A percentile compares a stretch with the other conserved stretches of the same genome.
These are phyloP conservation scores for Parathielavia appendiculata DNA, from an alignment of 495 filamentous ascomycete species.

Conservation along the genomic window DNA sequence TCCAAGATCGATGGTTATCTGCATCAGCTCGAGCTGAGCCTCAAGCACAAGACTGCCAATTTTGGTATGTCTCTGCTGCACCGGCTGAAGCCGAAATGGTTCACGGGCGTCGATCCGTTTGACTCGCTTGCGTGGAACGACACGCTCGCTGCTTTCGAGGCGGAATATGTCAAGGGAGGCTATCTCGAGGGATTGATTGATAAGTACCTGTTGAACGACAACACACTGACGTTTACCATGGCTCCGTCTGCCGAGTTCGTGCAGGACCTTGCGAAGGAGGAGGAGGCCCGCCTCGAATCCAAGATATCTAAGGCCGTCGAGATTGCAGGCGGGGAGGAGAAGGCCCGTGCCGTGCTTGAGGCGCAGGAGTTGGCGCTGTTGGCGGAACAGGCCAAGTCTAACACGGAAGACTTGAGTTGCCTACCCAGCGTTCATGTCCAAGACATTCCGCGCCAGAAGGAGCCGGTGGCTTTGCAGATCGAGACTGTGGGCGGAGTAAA, in stretches of 20 bases:
- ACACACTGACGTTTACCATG: constrained; percentile 91
- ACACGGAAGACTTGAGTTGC: constrained; percentile 76
- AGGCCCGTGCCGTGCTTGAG: constrained; percentile 63
- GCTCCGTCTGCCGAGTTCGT: constrained; percentile 70
- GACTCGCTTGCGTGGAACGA: constrained; percentile 86
- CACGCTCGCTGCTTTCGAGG: constrained; percentile 74
- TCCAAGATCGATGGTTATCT: constrained; percentile 88
- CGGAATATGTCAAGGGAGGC: constrained; percentile 58
- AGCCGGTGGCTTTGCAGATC: constrained; percentile 62
- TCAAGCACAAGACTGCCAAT: constrained; percentile 92
- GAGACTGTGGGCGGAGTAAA: constrained; percentile 60
- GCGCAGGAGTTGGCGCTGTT: constrained; percentile 75
- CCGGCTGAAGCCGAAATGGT: constrained; percentile 82
- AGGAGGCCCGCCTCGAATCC: constrained; percentile 59
- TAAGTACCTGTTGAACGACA: constrained; percentile 84
- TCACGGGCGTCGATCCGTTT: constrained; percentile 90
- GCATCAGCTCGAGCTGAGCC: constrained; percentile 81
- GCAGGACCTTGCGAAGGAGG: constrained; percentile 69
- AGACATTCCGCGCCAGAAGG: constrained; percentile 79
- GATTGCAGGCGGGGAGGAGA: constrained; percentile 61
- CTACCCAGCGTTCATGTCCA: constrained; percentile 80
- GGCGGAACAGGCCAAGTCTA: constrained; percentile 74
- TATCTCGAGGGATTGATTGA: constrained; percentile 83
- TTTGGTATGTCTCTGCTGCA: constrained; percentile 91
- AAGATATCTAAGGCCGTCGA: constrained; percentile 67